A percentile compares a stretch with the other conserved stretches of the same genome.
Conservation (phyloP, 805 yeast species). For the Naumovozyma dairenensis region DNA sequence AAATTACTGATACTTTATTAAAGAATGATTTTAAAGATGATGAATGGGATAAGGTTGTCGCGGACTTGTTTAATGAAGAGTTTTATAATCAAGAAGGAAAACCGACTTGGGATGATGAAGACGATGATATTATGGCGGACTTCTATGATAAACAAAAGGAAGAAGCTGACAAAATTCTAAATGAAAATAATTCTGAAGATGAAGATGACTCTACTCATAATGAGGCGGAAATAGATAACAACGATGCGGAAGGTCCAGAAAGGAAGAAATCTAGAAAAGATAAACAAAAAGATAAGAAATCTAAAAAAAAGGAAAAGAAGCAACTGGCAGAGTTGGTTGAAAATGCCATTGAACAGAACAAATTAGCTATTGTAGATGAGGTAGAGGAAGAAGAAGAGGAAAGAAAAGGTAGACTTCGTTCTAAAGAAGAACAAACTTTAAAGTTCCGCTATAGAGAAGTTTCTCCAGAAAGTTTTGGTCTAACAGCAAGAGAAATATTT, state of each 20-base stretch:
- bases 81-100: constrained; percentile 53
- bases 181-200: no score
- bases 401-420: constrained; percentile 47
- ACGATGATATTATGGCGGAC: constrained; percentile 41
- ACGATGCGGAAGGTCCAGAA: constrained; percentile 30
- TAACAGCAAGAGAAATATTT: constrained; percentile 75
- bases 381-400: constrained; percentile 47
- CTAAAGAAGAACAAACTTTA: constrained; percentile 35
- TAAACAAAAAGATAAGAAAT: constrained; percentile 45
- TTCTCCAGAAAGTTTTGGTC: constrained; percentile 87
- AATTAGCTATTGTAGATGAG: constrained; percentile 55
- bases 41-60: constrained; percentile 85
- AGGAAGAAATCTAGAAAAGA: constrained; percentile 35
- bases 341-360: constrained; percentile 65
- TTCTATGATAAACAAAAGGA: constrained; percentile 31
- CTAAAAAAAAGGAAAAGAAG: constrained; percentile 52
- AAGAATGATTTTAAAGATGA: constrained; percentile 83
- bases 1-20: constrained; percentile 65
- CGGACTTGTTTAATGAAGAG: constrained; percentile 76
- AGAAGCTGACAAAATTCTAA: constrained; percentile 30
- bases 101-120: constrained; percentile 61
- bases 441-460: constrained; percentile 85
- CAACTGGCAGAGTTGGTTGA: constrained; percentile 60
- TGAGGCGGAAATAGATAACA: constrained; percentile 30
- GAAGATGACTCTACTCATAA: constrained; percentile 31